Evolutionary conservation across 2,329 filamentous ascomycete genomes (phyloP).

Genomic region (Botryosphaeria dothidea): DNA sequence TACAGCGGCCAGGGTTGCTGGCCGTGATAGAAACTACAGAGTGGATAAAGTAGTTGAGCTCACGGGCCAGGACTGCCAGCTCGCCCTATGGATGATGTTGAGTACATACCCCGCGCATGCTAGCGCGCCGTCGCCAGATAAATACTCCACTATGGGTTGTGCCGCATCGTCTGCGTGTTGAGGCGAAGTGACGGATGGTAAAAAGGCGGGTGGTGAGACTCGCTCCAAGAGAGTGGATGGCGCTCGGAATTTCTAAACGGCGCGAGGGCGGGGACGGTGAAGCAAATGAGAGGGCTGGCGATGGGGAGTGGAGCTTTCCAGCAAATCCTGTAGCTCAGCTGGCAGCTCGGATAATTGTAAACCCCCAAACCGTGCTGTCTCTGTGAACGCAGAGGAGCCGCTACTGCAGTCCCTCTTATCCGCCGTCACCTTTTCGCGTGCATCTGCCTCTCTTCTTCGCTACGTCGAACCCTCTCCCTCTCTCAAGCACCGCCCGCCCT

Average conservation of each 20-base stretch:
- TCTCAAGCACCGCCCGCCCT: slow-evolving; percentile 3
- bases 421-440: slow-evolving; percentile 16
- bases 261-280: slow-evolving; percentile 1
- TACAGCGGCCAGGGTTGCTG: background rate
- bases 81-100: background rate
- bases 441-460: slow-evolving; percentile 10
- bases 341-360: slow-evolving; percentile 14
- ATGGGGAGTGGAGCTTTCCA: slow-evolving; percentile 14
- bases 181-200: too few relatives aligned
- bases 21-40: background rate
- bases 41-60: background rate
- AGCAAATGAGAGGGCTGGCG: slow-evolving; percentile 5
- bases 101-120: background rate
- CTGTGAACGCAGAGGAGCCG: slow-evolving; percentile 1
- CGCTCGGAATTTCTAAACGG: background rate
- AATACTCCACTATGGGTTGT: background rate
- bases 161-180: background rate
- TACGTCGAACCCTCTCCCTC: slow-evolving; percentile 1
- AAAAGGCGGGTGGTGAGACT: background rate
- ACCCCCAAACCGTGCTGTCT: slow-evolving; percentile 9
- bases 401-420: slow-evolving; percentile 17
- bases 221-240: background rate
- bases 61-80: background rate
- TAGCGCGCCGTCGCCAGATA: background rate
- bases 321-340: slow-evolving; percentile 17